These are phyloP conservation scores for Cladophialophora exuberans DNA, from an alignment of 2,329 filamentous ascomycete genomes.

Conservation along the genomic window DNA sequence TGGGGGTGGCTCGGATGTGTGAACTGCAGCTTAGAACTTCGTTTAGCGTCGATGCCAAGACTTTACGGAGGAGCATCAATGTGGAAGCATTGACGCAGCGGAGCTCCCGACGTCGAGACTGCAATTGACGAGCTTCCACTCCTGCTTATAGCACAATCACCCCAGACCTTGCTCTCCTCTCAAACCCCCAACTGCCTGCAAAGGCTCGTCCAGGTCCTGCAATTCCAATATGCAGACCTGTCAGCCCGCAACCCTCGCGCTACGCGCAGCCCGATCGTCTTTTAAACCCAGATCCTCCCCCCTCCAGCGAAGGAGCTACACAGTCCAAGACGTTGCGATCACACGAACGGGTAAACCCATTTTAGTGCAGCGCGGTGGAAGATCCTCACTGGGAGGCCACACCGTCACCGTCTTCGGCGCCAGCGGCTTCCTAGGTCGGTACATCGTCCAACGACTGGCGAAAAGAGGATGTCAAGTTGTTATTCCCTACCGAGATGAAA, in stretches of 20 bases:
- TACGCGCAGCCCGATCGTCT: conserved; percentile 46
- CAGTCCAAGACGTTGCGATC: conserved; percentile 81
- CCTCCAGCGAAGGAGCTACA: conserved; percentile 48
- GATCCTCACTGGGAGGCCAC: conserved; percentile 78
- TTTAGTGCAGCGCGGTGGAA: conserved; percentile 83
- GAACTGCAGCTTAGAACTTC: no score
- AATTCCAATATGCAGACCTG: conserved; percentile 32
- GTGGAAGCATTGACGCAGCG: no score
- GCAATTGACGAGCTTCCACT: background rate
- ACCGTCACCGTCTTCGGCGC: conserved; percentile 98
- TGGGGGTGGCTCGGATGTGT: no score
- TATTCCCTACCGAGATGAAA: conserved; percentile 92
- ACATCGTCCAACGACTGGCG: conserved; percentile 95
- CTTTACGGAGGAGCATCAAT: no score
- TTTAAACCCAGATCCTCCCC: conserved; percentile 8
- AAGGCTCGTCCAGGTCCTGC: conserved; percentile 24
- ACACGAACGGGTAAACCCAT: conserved; percentile 96
- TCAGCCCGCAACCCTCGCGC: conserved; percentile 46
- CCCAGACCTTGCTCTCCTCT: no score
- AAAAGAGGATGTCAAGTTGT: conserved; percentile 93
- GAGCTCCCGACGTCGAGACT: conserved; percentile 3
- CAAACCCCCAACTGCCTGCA: conserved; percentile 13
- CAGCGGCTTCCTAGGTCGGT: conserved; percentile 91
- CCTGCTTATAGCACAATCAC: background rate
- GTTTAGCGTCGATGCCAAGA: no score